Conservation (phyloP, 345 rosid species). For the Sisymbrium altissimum region DNA sequence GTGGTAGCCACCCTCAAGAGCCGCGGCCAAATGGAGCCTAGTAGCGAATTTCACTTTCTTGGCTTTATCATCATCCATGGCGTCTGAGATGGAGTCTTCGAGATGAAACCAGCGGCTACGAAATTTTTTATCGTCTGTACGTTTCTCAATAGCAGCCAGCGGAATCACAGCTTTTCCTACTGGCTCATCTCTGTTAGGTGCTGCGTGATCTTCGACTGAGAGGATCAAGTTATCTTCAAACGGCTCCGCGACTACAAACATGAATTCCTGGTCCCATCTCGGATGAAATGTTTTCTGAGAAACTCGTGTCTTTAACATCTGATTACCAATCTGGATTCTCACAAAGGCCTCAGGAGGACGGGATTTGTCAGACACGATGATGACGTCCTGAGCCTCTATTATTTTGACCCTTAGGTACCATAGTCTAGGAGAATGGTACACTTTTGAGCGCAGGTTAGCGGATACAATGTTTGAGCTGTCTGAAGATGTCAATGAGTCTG, state of each 20-base stretch:
- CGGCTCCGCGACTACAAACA: conserved; percentile 78
- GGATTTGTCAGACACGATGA: conserved; percentile 49
- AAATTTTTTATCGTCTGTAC: conserved; percentile 24
- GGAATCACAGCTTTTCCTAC: conserved; percentile 43
- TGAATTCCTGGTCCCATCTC: conserved; percentile 74
- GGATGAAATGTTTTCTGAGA: conserved; percentile 57
- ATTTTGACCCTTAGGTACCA: conserved; percentile 86
- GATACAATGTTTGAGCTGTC: conserved; percentile 45
- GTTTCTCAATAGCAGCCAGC: conserved; percentile 29
- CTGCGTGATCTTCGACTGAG: conserved; percentile 42
- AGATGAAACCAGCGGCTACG: conserved; percentile 41
- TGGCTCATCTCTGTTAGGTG: conserved; percentile 39
- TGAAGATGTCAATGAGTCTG: conserved; percentile 55
- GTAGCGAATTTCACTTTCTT: conserved; percentile 41
- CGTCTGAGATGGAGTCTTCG: conserved; percentile 30
- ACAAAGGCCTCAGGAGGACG: conserved; percentile 67
- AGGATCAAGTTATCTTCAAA: conserved; percentile 44
- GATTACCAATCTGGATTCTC: conserved; percentile 68
- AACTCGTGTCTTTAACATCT: conserved; percentile 49
- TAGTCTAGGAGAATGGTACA: conserved; percentile 83
- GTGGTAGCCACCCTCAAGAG: conserved; percentile 57
- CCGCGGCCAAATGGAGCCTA: conserved; percentile 38
- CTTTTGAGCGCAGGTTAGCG: conserved; percentile 71
- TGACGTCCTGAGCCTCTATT: conserved; percentile 88
- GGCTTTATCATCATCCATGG: conserved; percentile 24